Evolutionary conservation across 805 yeast genomes (phyloP).

Genomic region (Starmerella asiatica): DNA sequence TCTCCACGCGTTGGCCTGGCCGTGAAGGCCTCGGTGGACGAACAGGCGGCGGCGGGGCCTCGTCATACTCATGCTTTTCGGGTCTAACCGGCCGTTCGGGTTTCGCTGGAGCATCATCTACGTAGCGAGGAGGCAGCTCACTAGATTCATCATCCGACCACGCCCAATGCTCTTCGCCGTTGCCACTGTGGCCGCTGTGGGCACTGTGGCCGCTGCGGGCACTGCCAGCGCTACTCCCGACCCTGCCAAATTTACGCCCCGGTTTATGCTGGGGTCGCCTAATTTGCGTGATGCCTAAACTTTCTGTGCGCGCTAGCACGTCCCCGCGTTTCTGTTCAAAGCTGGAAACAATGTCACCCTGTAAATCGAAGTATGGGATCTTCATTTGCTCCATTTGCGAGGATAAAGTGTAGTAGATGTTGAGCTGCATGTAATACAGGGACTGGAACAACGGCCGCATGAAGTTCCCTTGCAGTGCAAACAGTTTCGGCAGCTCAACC

Average conservation of each 20-base stretch:
- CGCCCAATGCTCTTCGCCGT: slow-evolving; percentile 1
- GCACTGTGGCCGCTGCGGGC: slow-evolving; percentile 23
- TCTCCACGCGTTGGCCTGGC: slow-evolving; percentile 25
- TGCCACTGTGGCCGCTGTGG: background rate
- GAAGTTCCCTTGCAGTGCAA: slow-evolving; percentile 79
- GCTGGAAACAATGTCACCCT: slow-evolving; percentile 70
- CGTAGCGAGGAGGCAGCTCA: slow-evolving; percentile 16
- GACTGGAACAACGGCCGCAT: slow-evolving; percentile 88
- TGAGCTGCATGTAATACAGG: slow-evolving; percentile 93
- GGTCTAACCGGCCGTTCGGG: slow-evolving; percentile 19
- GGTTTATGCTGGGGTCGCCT: slow-evolving; percentile 76
- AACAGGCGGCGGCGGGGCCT: background rate
- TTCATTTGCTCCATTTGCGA: slow-evolving; percentile 89
- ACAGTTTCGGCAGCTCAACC: slow-evolving; percentile 74
- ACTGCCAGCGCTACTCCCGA: slow-evolving; percentile 27
- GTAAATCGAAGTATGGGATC: slow-evolving; percentile 86
- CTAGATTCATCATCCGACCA: background rate
- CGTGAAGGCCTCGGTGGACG: slow-evolving; percentile 15
- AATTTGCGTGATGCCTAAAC: slow-evolving; percentile 69
- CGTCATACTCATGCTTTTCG: slow-evolving; percentile 13
- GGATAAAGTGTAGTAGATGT: slow-evolving; percentile 86
- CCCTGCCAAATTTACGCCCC: slow-evolving; percentile 47
- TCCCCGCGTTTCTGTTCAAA: slow-evolving; percentile 75
- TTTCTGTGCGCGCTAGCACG: slow-evolving; percentile 78
- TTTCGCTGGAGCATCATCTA: slow-evolving; percentile 17